phyloP scores from a whole-genome alignment of 2,329 filamentous ascomycete species.

The Aspergillus puulaauensis region DNA sequence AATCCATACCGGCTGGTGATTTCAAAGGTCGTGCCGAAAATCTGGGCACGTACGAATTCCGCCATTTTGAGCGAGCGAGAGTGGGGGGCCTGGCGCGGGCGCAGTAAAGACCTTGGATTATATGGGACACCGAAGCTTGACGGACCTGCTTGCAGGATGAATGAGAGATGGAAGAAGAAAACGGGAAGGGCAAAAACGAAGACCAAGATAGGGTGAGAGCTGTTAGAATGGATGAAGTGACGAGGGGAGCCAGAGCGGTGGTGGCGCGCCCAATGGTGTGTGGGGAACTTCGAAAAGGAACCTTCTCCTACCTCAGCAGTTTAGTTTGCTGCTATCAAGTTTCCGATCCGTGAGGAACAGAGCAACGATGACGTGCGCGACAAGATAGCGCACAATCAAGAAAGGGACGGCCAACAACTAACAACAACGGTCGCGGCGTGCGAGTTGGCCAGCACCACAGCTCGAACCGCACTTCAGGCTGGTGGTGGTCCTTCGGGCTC shows the following conservation, averaged over 20 bases:
- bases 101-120: not conserved
- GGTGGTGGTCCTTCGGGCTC: conserved; percentile 5
- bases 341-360: conserved; percentile 19
- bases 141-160: not conserved
- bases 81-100: conserved; percentile 14
- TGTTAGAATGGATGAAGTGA: conserved; percentile 15
- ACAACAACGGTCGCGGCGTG: too few species aligned
- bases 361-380: conserved; percentile 34
- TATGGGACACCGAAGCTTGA: not conserved
- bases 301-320: conserved; percentile 1
- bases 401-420: conserved; percentile 8
- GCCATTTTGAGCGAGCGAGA: conserved; percentile 66
- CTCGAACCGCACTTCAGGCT: too few species aligned
- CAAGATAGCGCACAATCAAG: conserved; percentile 18
- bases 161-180: conserved; percentile 11
- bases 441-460: conserved; percentile 1
- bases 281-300: conserved; percentile 27
- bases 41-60: conserved; percentile 98
- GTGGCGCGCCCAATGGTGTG: conserved; percentile 25
- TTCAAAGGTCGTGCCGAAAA: conserved; percentile 99
- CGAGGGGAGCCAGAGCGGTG: conserved; percentile 21
- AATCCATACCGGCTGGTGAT: conserved; percentile 85
- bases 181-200: not conserved
- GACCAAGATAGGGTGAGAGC: conserved; percentile 9
- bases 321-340: conserved; percentile 17